Percentiles rank a stretch among this genome's conserved stretches.
Evolutionary conservation across 805 yeast genomes (phyloP).

Genomic region (Wickerhamomyces kurtzmanii): DNA sequence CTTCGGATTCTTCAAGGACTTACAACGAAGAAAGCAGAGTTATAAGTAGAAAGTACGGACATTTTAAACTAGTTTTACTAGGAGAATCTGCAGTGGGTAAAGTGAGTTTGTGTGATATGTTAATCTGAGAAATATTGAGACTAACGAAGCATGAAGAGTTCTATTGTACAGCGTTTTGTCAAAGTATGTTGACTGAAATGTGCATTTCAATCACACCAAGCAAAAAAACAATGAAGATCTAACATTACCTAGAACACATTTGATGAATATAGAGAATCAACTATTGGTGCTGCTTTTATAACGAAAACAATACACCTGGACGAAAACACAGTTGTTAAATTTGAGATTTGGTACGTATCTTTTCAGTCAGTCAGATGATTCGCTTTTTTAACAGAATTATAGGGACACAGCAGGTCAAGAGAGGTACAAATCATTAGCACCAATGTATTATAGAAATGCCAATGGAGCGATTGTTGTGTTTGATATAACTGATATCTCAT

Average conservation of each 20-base stretch:
- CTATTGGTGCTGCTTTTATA: constrained; percentile 98
- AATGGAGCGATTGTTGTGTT: constrained; percentile 83
- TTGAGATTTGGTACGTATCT: constrained; percentile 31
- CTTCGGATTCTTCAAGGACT: no score
- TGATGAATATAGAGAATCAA: constrained; percentile 75
- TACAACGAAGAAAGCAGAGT: no score
- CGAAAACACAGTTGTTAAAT: constrained; percentile 30
- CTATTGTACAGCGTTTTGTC: constrained; percentile 76
- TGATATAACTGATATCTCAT: constrained; percentile 63
- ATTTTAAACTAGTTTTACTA: constrained; percentile 61
- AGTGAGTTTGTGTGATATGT: constrained; percentile 13
- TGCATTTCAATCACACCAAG: constrained; percentile 8
- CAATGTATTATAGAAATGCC: constrained; percentile 76
- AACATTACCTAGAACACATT: constrained; percentile 52
- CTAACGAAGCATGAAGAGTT: constrained; percentile 32
- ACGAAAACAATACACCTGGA: constrained; percentile 61
- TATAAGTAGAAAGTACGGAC: constrained; percentile 19
- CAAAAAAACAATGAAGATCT: no score
- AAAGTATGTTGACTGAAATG: no score
- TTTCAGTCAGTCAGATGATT: no score
- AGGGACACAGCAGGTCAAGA: constrained; percentile 99
- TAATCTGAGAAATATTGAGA: background rate
- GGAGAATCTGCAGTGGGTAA: constrained; percentile 85
- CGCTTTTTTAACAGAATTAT: no score
- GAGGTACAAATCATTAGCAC: constrained; percentile 72